Conservation (phyloP, 1,284 basidiomycete species). For the Ceratobasidium sp. region DNA sequence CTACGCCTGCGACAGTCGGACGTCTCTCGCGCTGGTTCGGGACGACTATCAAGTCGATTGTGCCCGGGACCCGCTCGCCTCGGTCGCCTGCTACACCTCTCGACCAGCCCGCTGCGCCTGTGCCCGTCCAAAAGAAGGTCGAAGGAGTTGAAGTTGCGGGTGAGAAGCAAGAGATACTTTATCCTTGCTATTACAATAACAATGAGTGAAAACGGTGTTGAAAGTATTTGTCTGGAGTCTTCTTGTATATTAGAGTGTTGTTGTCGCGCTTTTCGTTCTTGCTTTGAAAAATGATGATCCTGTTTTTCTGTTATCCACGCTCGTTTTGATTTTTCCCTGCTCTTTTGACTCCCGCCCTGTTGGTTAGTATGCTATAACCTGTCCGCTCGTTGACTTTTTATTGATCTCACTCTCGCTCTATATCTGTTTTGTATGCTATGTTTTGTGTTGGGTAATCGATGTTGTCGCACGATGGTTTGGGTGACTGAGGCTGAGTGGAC, state of each 20-base stretch:
- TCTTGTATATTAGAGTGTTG: constrained; percentile 11
- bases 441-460: too few species aligned
- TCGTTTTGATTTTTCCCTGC: neutral
- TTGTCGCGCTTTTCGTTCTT: neutral
- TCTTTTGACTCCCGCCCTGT: too few species aligned
- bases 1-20: neutral
- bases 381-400: too few species aligned
- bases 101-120: neutral
- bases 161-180: constrained; percentile 27
- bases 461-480: too few species aligned
- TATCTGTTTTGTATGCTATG: too few species aligned
- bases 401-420: too few species aligned
- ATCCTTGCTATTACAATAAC: constrained; percentile 44
- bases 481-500: too few species aligned
- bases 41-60: constrained; percentile 33
- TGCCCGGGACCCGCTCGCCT: neutral
- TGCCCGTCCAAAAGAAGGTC: neutral
- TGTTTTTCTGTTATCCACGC: too few species aligned
- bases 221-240: neutral
- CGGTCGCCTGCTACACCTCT: neutral
- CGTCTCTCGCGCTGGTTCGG: constrained; percentile 39
- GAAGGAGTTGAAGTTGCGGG: neutral
- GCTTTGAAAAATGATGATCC: too few species aligned
- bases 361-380: too few species aligned
- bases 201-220: constrained; percentile 4